Base-by-base conservation (phyloP, 2,329 filamentous ascomycete species). In the Trichoderma hamatum region DNA sequence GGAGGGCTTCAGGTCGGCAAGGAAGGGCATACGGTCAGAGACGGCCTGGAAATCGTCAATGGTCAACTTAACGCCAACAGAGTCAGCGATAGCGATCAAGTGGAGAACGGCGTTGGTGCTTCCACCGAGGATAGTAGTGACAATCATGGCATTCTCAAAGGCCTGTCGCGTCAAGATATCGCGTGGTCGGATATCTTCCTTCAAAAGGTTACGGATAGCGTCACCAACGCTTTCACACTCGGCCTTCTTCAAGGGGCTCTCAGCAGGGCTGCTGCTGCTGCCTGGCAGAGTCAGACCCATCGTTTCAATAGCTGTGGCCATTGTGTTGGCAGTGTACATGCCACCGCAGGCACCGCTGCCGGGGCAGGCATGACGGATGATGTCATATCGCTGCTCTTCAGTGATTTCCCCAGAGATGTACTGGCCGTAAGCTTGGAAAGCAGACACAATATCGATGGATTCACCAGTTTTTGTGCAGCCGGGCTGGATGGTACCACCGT, bases 381-480 rank as follows among this genome's bases (percentile, higher is more conserved):
- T 95, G 81, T 98, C 96, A 80, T 94, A 97, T 64, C 96, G 90
- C 82, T 95, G 86, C 76, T 96, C 90, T 82, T 99, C 96, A 72
- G 86, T 91, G 80, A 98, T 97, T 76, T 97, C 89, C 54, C 95
- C 95, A 14, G 92, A 88, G 75, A 99, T 90, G 83, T 94, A 98
- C 79, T 97, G 93, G 30, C 96, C 96, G 78, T 98, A 98, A 5
- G 95, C 92, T 83, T 99, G 96, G 88, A 99, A 99, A 54, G 96
- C 96, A 61, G 94, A 97, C 70, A 99, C 92, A 65, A 99, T 97
- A 79, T 99, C 95, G 74, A 97, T 93, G 69, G 90, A 84, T 72
- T 91, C 85, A 74, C 94, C 92, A 62, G 86, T 87, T 76, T 84
- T 86, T 68, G 92, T 92, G 82, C 94, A 97, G 58, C 96, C 96